phyloP scores from a whole-genome alignment of 352 stramenopile species.

The Saprolegnia diclina region DNA sequence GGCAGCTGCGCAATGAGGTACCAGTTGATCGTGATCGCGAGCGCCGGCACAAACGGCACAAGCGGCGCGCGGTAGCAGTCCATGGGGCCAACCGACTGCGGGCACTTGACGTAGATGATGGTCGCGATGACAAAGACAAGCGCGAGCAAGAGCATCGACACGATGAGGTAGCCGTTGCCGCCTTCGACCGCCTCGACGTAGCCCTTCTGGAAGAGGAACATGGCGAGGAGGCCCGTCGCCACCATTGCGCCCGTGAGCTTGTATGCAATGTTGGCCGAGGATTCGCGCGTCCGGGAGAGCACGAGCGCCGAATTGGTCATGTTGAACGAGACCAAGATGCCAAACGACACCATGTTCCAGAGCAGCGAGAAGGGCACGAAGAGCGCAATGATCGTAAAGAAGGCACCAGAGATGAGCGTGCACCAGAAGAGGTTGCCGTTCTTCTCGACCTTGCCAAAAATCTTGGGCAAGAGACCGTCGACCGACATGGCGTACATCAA shows the following conservation, averaged over 20 bases:
- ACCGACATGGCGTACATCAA: conserved; percentile 62
- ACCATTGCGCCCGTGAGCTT: conserved; percentile 42
- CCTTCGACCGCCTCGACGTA: conserved; percentile 38
- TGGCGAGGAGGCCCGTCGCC: conserved; percentile 33
- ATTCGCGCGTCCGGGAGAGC: conserved; percentile 39
- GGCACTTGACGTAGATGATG: conserved; percentile 50
- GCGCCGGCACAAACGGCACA: conserved; percentile 64
- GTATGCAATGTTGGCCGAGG: conserved; percentile 39
- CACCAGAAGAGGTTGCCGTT: conserved; percentile 35
- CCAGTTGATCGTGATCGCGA: conserved; percentile 87
- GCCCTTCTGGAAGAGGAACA: conserved; percentile 67
- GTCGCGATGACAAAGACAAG: conserved; percentile 32
- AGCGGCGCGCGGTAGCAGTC: conserved; percentile 54
- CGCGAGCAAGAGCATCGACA: conserved; percentile 39
- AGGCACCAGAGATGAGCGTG: conserved; percentile 24
- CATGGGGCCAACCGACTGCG: conserved; percentile 40
- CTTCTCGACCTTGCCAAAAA: conserved; percentile 43
- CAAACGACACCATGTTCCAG: conserved; percentile 41
- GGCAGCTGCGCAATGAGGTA: conserved; percentile 83
- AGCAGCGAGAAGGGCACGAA: conserved; percentile 36
- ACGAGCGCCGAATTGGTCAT: conserved; percentile 38
- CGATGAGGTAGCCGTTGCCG: neutral
- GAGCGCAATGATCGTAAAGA: conserved; percentile 29
- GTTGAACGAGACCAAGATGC: conserved; percentile 47
- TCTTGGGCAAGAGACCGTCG: conserved; percentile 64